phyloP scores from a whole-genome alignment of 805 yeast species.

The Yarrowia sp. region DNA sequence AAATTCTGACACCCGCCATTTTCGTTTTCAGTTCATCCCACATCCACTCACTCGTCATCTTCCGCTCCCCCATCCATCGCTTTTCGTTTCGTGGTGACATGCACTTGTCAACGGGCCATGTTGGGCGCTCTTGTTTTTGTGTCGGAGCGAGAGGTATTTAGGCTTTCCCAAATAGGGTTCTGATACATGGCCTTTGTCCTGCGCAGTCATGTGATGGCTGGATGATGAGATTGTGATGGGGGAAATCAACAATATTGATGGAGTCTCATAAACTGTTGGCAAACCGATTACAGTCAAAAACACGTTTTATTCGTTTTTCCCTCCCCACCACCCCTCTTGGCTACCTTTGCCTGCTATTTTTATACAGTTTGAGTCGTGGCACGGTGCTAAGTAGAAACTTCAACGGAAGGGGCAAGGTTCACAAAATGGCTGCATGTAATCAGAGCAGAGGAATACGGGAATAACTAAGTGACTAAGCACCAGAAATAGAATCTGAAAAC shows the following conservation, averaged over 20 bases:
- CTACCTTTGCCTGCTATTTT: conserved; percentile 16
- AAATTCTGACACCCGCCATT: too few relatives aligned
- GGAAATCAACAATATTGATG: too few relatives aligned
- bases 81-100: neutral
- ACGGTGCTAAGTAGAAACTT: conserved; percentile 36
- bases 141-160: conserved; percentile 9
- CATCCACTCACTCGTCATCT: too few relatives aligned
- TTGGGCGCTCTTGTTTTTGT: conserved; percentile 15
- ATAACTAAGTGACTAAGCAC: too few relatives aligned
- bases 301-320: too few relatives aligned
- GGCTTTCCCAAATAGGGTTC: neutral
- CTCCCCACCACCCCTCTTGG: neutral
- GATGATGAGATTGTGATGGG: too few relatives aligned
- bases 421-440: conserved; percentile 2
- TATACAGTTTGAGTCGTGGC: conserved; percentile 25
- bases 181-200: conserved; percentile 27
- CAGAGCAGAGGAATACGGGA: too few relatives aligned
- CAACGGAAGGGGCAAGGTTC: conserved; percentile 38
- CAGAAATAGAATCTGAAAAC: neutral
- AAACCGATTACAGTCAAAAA: too few relatives aligned
- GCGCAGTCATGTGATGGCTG: conserved; percentile 25
- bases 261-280: too few relatives aligned
- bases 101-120: conserved; percentile 31
- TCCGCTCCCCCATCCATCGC: too few relatives aligned
- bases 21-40: too few relatives aligned